A percentile compares a stretch with the other conserved stretches of the same genome.
phyloP scores from a whole-genome alignment of 129 eudicot species.

The sunflower (Helianthus annuus) region DNA sequence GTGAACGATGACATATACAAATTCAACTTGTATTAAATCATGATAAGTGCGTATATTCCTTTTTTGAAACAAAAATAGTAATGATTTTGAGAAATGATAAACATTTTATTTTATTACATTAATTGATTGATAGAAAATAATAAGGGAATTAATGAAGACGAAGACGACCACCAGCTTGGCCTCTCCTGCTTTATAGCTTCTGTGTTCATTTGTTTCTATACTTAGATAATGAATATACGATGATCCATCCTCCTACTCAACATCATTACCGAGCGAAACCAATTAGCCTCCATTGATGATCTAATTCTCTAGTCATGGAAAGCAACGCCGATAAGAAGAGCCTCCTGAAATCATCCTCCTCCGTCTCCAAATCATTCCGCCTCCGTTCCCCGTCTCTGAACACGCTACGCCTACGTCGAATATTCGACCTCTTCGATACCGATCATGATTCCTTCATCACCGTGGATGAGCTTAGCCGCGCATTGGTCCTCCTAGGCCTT shows the following conservation, averaged over 20 bases:
- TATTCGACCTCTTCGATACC: constrained; percentile 72
- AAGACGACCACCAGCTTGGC: not conserved
- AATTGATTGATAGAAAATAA: not conserved
- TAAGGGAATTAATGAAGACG: not conserved
- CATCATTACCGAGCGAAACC: not conserved
- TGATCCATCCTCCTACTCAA: constrained; percentile 5
- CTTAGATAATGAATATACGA: constrained; percentile 14
- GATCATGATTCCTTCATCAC: constrained; percentile 58
- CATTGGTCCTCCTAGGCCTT: constrained; percentile 58
- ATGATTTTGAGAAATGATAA: not conserved
- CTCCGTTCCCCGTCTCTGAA: constrained; percentile 78
- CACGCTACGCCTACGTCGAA: constrained; percentile 71
- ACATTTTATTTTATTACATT: not conserved
- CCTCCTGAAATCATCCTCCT: constrained; percentile 30
- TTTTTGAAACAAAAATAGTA: not conserved
- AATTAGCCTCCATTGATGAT: not conserved
- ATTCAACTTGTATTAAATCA: no score
- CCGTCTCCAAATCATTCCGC: constrained; percentile 34
- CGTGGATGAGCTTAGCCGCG: constrained; percentile 66
- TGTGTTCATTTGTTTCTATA: constrained; percentile 27
- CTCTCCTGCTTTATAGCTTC: constrained; percentile 32
- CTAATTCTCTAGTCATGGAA: constrained; percentile 18
- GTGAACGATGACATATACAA: no score
- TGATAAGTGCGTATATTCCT: no score
- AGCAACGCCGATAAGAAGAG: constrained; percentile 15